phyloP scores from a whole-genome alignment of 164 flowering plant genomes.

The Annona cherimola region DNA sequence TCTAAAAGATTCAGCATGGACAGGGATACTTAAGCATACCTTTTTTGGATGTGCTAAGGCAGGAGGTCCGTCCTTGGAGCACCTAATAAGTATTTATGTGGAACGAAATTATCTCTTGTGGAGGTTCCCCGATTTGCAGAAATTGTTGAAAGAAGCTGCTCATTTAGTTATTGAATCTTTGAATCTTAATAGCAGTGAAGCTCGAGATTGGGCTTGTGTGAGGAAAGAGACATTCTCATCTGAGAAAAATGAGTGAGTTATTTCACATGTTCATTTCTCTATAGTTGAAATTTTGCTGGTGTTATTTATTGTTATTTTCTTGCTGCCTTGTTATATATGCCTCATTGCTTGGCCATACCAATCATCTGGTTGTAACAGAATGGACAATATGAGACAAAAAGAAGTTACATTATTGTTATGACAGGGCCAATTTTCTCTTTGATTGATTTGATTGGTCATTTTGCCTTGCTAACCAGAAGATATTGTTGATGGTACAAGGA shows the following conservation, averaged over 20 bases:
- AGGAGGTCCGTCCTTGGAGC: constrained; percentile 77
- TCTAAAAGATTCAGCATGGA: constrained; percentile 71
- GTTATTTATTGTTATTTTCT: not conserved
- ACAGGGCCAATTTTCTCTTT: too few species aligned
- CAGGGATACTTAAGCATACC: constrained; percentile 44
- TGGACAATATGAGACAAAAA: not conserved
- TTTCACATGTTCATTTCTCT: not conserved
- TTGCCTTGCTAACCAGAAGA: too few species aligned
- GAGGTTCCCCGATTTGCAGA: constrained; percentile 90
- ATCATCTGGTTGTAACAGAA: not conserved
- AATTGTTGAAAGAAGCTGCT: constrained; percentile 63
- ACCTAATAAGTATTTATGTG: constrained; percentile 71
- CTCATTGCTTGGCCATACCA: not conserved
- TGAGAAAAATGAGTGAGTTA: constrained; percentile 71
- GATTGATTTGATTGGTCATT: too few species aligned
- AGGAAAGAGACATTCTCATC: constrained; percentile 87
- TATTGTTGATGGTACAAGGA: not conserved
- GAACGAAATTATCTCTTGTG: constrained; percentile 76
- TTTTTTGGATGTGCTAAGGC: constrained; percentile 55
- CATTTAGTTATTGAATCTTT: constrained; percentile 50
- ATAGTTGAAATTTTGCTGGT: not conserved
- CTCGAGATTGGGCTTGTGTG: constrained; percentile 78
- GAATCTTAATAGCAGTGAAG: constrained; percentile 40
- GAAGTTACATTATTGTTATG: too few species aligned
- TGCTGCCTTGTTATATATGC: not conserved